A percentile compares a stretch with the other conserved stretches of the same genome.
Evolutionary conservation across 352 stramenopile species (phyloP).

Genomic region (Globisporangium carolinianum): DNA sequence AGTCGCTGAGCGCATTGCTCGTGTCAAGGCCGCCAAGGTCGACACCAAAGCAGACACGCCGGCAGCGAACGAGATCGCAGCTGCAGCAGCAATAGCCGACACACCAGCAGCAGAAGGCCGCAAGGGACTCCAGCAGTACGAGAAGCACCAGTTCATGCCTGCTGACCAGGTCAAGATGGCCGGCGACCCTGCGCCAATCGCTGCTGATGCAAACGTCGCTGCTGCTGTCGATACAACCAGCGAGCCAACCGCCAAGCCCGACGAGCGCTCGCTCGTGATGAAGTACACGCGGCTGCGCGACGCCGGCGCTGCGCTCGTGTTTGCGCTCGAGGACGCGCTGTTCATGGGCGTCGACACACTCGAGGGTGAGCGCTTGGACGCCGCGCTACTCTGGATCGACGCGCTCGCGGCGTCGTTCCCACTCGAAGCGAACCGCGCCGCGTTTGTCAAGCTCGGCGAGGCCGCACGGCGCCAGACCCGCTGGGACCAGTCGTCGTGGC

Average conservation of each 20-base stretch:
- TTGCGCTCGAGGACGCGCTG: conserved; percentile 57
- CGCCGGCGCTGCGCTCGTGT: conserved; percentile 49
- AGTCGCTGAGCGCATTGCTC: conserved; percentile 33
- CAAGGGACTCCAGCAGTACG: not conserved
- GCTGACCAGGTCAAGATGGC: not conserved
- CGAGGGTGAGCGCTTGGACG: conserved; percentile 60
- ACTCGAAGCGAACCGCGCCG: conserved; percentile 47
- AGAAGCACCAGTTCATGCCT: not conserved
- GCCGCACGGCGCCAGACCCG: conserved; percentile 28
- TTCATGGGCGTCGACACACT: conserved; percentile 56
- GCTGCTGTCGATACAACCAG: no score
- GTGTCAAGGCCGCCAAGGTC: conserved; percentile 27
- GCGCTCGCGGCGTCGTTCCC: conserved; percentile 56
- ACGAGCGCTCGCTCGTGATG: conserved; percentile 41
- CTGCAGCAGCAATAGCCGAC: not conserved
- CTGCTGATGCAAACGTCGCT: not conserved
- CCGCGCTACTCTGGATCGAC: conserved; percentile 53
- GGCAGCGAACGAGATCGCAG: not conserved
- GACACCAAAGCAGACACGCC: not conserved
- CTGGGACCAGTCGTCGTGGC: conserved; percentile 58
- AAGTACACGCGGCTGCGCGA: conserved; percentile 69
- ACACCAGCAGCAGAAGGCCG: conserved; percentile 4
- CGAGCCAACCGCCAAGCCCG: conserved; percentile 11
- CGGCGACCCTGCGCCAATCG: not conserved
- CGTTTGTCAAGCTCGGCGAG: conserved; percentile 29